Evolutionary conservation across 768 basidiomycete genomes (phyloP).

Genomic region (Russula sp.): DNA sequence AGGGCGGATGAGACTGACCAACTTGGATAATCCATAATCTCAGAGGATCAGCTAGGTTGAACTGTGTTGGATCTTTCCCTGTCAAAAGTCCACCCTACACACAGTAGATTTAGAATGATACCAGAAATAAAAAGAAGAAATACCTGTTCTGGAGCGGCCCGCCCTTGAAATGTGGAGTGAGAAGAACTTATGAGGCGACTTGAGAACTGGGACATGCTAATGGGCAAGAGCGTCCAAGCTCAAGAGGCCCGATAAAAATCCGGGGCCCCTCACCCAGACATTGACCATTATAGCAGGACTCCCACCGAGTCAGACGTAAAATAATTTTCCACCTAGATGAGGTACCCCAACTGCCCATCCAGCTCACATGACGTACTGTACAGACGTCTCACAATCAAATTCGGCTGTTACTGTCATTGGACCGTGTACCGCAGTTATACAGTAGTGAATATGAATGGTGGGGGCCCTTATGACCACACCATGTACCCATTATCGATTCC

Average conservation of each 20-base stretch:
- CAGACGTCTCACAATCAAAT: no score
- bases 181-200: constrained; percentile 5
- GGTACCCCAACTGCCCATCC: no score
- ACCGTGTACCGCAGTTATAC: no score
- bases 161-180: neutral
- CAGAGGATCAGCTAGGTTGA: constrained; percentile 64
- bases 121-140: neutral
- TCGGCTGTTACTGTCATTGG: no score
- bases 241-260: neutral
- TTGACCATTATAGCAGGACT: no score
- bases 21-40: constrained; percentile 76
- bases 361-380: no score
- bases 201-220: constrained; percentile 15
- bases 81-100: constrained; percentile 65
- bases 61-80: constrained; percentile 65
- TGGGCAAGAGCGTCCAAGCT: neutral
- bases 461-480: no score
- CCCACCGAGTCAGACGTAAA: no score
- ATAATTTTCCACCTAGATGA: no score
- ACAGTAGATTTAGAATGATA: neutral
- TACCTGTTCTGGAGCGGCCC: constrained; percentile 23
- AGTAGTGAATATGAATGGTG: no score
- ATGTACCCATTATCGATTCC: no score
- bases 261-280: neutral
- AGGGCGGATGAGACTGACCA: constrained; percentile 38